Evolutionary conservation across 768 basidiomycete genomes (phyloP), one percentile per base, ranked within the genome.

Genomic region (Calocera cornea): DNA sequence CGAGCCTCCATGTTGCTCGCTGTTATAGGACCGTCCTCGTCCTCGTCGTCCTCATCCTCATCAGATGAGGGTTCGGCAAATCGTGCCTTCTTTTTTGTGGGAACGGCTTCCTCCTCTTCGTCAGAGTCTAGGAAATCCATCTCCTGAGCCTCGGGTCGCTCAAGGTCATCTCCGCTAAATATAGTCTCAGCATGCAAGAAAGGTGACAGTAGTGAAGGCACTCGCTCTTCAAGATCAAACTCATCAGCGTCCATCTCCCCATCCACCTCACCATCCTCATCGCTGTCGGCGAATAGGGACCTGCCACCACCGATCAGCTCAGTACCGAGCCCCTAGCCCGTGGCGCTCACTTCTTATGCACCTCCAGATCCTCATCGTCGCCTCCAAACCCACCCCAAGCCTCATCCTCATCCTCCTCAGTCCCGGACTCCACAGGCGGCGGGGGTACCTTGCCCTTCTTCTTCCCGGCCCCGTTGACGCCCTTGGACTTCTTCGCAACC

Each of bases 1-100:
- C 86, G 86, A 40, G 85, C 83, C 70, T 89, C 91, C 83, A 93
- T 90, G 72, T 92, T 93, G 29, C 83, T 83, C 77, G 86, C 85
- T 7, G 90, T 93, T 36, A 87, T 77, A 65, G 80, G 87, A 14
- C 74, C 82, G 12, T 75, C 78, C 49, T 82, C 82, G 8, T 80
- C 81, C 54, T 80, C 79, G n/a, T 81, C 82, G 14, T 79, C 79
- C 7, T 77, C 81, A 5, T 80, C 80, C 11, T 80, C 79, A 34
- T 75, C 77, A 0, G 74, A 77, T 33, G 74, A 73, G 0, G 74
- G 64, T 50, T 69, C 74, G 16, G 66, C 66, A 72, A 44, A 80
- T 78, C 19, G 82, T 82, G 38, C 75, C 81, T 75, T 74, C 73
- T 80, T 82, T 19, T 47, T 47, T 19, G 8, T 19, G 5, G 44